A percentile compares a stretch with the other conserved stretches of the same genome.
Evolutionary conservation across 2,329 filamentous ascomycete genomes (phyloP).

Genomic region (Fusarium sp.): DNA sequence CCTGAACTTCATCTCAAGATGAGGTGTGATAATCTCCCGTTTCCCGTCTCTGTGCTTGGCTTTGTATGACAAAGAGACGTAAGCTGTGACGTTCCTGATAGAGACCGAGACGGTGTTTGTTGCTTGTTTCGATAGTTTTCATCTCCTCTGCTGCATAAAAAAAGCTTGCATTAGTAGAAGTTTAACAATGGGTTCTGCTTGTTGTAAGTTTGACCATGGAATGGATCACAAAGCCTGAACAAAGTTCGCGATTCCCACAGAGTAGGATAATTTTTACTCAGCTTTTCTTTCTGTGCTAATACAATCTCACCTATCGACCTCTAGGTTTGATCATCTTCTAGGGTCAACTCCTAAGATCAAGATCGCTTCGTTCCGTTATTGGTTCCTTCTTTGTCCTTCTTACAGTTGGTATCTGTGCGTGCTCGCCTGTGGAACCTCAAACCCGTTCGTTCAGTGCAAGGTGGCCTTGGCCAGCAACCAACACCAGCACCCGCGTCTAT

Average conservation of each 20-base stretch:
- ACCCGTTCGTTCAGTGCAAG: constrained; percentile 20
- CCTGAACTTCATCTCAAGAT: constrained; percentile 28
- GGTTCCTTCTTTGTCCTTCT: constrained; percentile 15
- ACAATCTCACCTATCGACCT: not conserved
- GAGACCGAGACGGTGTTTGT: not conserved
- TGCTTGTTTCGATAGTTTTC: not conserved
- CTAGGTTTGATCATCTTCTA: constrained; percentile 31
- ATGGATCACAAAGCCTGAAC: constrained; percentile 17
- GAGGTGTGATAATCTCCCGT: constrained; percentile 29
- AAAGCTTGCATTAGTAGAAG: not conserved
- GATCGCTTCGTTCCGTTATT: constrained; percentile 14
- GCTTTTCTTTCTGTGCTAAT: not conserved
- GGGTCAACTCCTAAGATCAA: constrained; percentile 14
- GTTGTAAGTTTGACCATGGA: constrained; percentile 21
- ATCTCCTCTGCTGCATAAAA: not conserved
- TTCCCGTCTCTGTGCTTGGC: constrained; percentile 1
- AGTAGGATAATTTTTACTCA: not conserved
- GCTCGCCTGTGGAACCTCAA: constrained; percentile 29
- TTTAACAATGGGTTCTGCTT: not conserved
- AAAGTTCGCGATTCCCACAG: not conserved
- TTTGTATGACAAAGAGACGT: constrained; percentile 2
- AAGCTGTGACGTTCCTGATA: constrained; percentile 5
- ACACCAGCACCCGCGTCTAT: constrained; percentile 2
- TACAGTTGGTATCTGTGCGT: constrained; percentile 7
- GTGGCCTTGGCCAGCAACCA: constrained; percentile 31